Conservation (phyloP, 2,329 filamentous ascomycete species). For the Metarhizium robertsii region DNA sequence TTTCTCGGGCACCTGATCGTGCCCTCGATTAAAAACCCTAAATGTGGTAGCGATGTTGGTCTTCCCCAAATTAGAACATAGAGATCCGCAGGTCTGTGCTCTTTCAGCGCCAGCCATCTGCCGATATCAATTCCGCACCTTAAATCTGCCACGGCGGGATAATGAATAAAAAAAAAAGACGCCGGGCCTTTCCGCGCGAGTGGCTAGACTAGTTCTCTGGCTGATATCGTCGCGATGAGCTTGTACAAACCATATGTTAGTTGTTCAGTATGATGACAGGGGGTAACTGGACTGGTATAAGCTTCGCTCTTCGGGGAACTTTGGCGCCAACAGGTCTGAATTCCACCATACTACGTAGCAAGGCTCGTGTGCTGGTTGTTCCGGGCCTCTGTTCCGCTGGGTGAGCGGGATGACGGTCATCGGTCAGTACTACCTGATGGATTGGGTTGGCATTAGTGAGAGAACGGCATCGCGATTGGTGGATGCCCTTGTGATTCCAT, state of each 20-base stretch:
- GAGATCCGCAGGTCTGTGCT: background rate
- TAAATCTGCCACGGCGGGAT: background rate
- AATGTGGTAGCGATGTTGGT: background rate
- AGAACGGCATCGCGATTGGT: constrained; percentile 1
- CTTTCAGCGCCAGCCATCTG: background rate
- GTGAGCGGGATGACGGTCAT: background rate
- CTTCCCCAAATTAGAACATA: background rate
- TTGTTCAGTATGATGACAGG: too few species aligned
- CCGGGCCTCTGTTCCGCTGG: background rate
- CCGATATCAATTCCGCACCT: background rate
- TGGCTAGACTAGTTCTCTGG: background rate
- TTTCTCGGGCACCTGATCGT: too few species aligned
- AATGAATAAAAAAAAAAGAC: background rate
- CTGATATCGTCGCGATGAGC: background rate
- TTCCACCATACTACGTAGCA: background rate
- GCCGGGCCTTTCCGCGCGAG: background rate
- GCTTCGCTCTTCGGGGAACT: background rate
- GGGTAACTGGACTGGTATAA: background rate
- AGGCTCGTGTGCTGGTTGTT: background rate
- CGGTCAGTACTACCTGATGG: background rate
- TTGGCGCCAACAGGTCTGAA: background rate
- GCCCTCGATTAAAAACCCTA: background rate
- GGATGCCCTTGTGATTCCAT: background rate
- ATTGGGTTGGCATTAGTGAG: background rate
- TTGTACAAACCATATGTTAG: too few species aligned